phyloP scores from a whole-genome alignment of 768 basidiomycete species.

The Lyophyllum semitale region DNA sequence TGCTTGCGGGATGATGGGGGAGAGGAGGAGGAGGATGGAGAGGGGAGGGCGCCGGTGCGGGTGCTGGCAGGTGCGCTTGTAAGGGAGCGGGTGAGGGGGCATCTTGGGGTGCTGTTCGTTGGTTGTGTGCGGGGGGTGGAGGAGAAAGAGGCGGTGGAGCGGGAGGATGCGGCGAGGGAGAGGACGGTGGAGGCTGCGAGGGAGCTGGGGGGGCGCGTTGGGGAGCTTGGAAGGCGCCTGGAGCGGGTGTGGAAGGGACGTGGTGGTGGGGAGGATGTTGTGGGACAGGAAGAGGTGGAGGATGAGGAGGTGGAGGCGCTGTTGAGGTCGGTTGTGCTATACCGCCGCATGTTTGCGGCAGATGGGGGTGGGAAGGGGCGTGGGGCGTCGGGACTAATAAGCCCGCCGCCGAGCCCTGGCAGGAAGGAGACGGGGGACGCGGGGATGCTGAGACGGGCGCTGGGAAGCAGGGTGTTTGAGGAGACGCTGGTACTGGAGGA shows the following conservation, averaged over 20 bases:
- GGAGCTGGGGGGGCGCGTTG: conserved; percentile 62
- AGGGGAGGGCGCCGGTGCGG: conserved; percentile 39
- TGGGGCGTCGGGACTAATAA: conserved; percentile 43
- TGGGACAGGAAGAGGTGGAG: conserved; percentile 22
- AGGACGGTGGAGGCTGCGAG: conserved; percentile 59
- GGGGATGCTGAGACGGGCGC: conserved; percentile 49
- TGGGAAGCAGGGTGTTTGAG: conserved; percentile 54
- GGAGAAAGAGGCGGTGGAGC: conserved; percentile 30
- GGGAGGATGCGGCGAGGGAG: conserved; percentile 37
- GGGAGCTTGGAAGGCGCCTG: conserved; percentile 53
- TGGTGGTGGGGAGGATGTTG: conserved; percentile 12
- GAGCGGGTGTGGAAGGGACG: conserved; percentile 55
- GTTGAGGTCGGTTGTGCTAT: conserved; percentile 61
- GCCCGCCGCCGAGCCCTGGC: conserved; percentile 59
- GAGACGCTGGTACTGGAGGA: conserved; percentile 55
- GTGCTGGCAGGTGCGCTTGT: conserved; percentile 53
- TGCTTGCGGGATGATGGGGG: conserved; percentile 28
- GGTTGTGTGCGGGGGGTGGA: conserved; percentile 29
- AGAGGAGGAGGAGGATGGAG: conserved; percentile 16
- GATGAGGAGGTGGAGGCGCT: conserved; percentile 53
- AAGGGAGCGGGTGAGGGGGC: conserved; percentile 51
- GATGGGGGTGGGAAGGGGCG: conserved; percentile 20
- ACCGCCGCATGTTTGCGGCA: conserved; percentile 57
- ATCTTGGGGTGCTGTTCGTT: conserved; percentile 59
- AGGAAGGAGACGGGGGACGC: conserved; percentile 30